Conservation (phyloP, 176 grass and related monocot genomes). For the Triticum aestivum region IWGSC_CS_RefSeq_v2.1 NC_057805.1:13736685-13737184, state of each 20-base stretch:
- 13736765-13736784: not conserved
- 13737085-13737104: conserved; percentile 48
- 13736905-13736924: conserved; percentile 57
- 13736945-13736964: conserved; percentile 57
- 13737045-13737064: conserved; percentile 61
- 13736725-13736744: no score
- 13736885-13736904: conserved; percentile 28
- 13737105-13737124: conserved; percentile 63
- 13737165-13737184: conserved; percentile 32
- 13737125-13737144: conserved; percentile 80
- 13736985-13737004: not conserved
- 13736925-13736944: conserved; percentile 81
- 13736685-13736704: no score
- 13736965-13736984: conserved; percentile 51
- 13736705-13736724: no score
- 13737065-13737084: no score
- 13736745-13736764: no score
- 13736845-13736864: not conserved
- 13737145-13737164: conserved; percentile 52
- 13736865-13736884: conserved; percentile 11
- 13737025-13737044: not conserved
- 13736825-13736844: conserved; percentile 2
- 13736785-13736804: conserved; percentile 15
- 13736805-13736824: conserved; percentile 29
- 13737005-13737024: conserved; percentile 10